Evolutionary conservation across 1,139 yeast species (phyloP), one percentile per base, ranked within the genome.

Genomic region (Blastobotrys ciferrii): DNA sequence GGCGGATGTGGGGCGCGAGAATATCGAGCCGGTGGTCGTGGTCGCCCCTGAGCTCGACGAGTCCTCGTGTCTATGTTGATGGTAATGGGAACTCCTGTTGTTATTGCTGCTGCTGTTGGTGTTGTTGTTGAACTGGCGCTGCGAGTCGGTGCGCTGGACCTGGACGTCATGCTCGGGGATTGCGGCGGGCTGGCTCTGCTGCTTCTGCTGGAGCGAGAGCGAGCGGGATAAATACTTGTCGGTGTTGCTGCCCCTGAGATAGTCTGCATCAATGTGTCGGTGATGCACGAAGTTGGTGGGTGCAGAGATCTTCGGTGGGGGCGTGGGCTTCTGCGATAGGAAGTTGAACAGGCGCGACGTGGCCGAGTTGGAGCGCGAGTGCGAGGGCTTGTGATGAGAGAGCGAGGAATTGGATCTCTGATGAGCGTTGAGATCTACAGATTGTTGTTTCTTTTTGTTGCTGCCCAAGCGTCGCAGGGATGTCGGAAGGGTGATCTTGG

Each of bases 271-370:
- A 23, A 60, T 46, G 45, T 61, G 64, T 11, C 50, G 51, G n/a
- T 55, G 42, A 40, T 61, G 64, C 9, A 60, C 58, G 50, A 61
- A 60, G 42, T 61, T 61, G 18, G 59, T 45, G 9, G 65, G 65
- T 13, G 49, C 45, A 4, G 63, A 58, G 38, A 61, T 61, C 45
- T 46, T 42, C 18, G 40, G 36, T n/a, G 33, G 33, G 31, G 42
- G 32, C 6, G 36, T 32, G 19, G 36, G 37, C 12, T 18, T 23
- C 18, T 31, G 36, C 15, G 40, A 36, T 4, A 36, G 28, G 28
- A 36, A 36, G 17, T 6, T 40, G 28, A 32, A 32, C 37, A 19
- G 28, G 14, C 35, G 15, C 17, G 43, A 32, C 30, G 42, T 31
- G 31, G 31, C 17, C 19, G 42, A 42, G 42, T 19, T 36, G 23